These are phyloP conservation scores for Aspergillus sparsus DNA, from an alignment of 495 filamentous ascomycete genomes.

Conservation along the genomic window DNA sequence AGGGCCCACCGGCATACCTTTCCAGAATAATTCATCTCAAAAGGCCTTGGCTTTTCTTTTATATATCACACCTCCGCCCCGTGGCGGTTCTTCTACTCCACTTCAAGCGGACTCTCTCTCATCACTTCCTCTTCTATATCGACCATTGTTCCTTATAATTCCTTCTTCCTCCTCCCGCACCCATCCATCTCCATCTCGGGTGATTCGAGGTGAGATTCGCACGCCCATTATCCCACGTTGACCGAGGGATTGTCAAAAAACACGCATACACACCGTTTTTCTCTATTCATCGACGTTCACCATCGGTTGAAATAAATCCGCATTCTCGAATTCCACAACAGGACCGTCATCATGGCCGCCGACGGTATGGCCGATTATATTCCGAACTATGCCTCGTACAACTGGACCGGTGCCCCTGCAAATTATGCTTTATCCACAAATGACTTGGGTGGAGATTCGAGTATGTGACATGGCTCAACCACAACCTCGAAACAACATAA, in stretches of 20 bases:
- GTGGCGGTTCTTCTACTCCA: slow-evolving; percentile 36
- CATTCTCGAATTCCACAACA: not conserved
- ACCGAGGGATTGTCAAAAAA: slow-evolving; percentile 12
- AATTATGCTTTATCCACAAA: slow-evolving; percentile 70
- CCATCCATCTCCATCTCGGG: not conserved
- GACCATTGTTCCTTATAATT: not conserved
- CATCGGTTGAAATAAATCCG: no score
- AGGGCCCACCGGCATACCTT: slow-evolving; percentile 27
- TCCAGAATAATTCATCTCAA: slow-evolving; percentile 20
- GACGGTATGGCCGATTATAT: slow-evolving; percentile 32
- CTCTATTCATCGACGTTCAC: no score
- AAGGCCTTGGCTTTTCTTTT: slow-evolving; percentile 27
- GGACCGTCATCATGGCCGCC: slow-evolving; percentile 13
- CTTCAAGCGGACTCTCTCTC: slow-evolving; percentile 24
- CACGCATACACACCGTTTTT: no score
- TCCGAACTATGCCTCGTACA: slow-evolving; percentile 64
- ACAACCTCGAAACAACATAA: not conserved
- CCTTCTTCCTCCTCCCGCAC: not conserved
- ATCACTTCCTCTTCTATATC: slow-evolving; percentile 8
- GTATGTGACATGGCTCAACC: slow-evolving; percentile 47
- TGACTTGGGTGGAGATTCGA: slow-evolving; percentile 75
- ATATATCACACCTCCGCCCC: slow-evolving; percentile 32
- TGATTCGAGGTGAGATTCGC: not conserved
- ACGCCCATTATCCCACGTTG: slow-evolving; percentile 11
- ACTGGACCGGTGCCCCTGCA: slow-evolving; percentile 77